Percentiles rank a stretch among this genome's conserved stretches.
Evolutionary conservation across 768 basidiomycete genomes (phyloP).

Genomic region (Rhizopogon rudus): DNA sequence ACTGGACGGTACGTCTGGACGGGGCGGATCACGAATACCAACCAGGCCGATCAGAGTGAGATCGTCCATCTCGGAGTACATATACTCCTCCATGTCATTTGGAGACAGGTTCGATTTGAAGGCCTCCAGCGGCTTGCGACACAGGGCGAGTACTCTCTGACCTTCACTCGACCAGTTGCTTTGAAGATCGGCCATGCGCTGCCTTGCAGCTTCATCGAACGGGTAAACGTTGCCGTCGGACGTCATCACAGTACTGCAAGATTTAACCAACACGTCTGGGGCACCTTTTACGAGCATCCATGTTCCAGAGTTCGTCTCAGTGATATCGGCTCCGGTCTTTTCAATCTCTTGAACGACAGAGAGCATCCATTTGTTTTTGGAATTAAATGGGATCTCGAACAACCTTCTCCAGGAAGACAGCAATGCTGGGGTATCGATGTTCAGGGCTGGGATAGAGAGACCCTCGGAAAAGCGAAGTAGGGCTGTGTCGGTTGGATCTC

Average conservation of each 20-base stretch:
- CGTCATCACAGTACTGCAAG: constrained; percentile 30
- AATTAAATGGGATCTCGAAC: constrained; percentile 41
- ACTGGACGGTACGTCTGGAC: constrained; percentile 42
- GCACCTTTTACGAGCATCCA: constrained; percentile 55
- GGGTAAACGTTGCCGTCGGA: constrained; percentile 29
- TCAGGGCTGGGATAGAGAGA: constrained; percentile 18
- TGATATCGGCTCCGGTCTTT: constrained; percentile 6
- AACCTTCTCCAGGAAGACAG: constrained; percentile 18
- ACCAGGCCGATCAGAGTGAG: constrained; percentile 47
- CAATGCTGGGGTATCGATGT: constrained; percentile 18
- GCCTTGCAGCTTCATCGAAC: constrained; percentile 18
- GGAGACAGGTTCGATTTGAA: constrained; percentile 23
- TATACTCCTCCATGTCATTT: constrained; percentile 33
- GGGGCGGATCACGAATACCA: constrained; percentile 53
- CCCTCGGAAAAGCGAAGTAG: constrained; percentile 44
- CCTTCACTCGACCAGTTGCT: constrained; percentile 43
- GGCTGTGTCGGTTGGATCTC: constrained; percentile 51
- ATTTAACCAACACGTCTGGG: constrained; percentile 46
- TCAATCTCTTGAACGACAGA: constrained; percentile 30
- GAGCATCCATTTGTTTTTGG: constrained; percentile 57
- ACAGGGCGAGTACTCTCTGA: constrained; percentile 49
- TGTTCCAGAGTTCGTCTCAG: constrained; percentile 5
- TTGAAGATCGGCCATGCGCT: constrained; percentile 23
- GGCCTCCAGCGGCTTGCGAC: constrained; percentile 24
- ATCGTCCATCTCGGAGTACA: constrained; percentile 30